Evolutionary conservation across 2,329 filamentous ascomycete genomes (phyloP), one percentile per base, ranked within the genome.

Genomic region (Sporothrix pallida): DNA sequence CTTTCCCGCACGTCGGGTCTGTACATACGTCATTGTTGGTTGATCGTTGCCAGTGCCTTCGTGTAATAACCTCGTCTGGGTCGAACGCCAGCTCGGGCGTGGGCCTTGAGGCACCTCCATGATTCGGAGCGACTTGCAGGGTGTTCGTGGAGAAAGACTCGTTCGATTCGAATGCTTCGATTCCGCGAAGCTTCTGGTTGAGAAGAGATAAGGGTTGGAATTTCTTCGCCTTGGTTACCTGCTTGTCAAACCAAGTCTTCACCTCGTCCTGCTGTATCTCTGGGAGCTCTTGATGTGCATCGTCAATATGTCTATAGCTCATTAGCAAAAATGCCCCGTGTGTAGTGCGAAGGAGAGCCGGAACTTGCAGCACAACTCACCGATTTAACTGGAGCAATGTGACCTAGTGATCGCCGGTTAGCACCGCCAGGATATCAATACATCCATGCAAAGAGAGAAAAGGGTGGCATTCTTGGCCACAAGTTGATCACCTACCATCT

Each of bases 181-280:
- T 86, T 10, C 94, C 94, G 74, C 96, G 94, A 26, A 98, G 87
- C 80, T 97, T 98, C 83, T 97, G 94, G 83, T 97, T 97, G 78
- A 98, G 89, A 3, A 97, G 87, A 0, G 94, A 95, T 0, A 98
- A 87, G 0, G 95, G 95, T 80, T 98, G 95, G 81, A 98, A 97
- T 77, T 91, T 91, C 82, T 96, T 97, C 12, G 95, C 95, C 81
- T 97, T 97, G 77, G 93, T 88, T 83, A 98, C 95, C 82, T 97
- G 95, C 80, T 93, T 92, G 84, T 97, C 93, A 83, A 98, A 97
- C 95, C 95, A 98, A 56, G 94, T 95, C 84, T 97, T 97, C 78
- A 97, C 94, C 83, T 98, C 94, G 82, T 97, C 93, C 80, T 97
- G 95, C 80, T 94, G 91, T 75, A 94, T 88, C 76, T 93, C 93